phyloP scores from a whole-genome alignment of 306 rosid species.

The Pueraria montana region DNA sequence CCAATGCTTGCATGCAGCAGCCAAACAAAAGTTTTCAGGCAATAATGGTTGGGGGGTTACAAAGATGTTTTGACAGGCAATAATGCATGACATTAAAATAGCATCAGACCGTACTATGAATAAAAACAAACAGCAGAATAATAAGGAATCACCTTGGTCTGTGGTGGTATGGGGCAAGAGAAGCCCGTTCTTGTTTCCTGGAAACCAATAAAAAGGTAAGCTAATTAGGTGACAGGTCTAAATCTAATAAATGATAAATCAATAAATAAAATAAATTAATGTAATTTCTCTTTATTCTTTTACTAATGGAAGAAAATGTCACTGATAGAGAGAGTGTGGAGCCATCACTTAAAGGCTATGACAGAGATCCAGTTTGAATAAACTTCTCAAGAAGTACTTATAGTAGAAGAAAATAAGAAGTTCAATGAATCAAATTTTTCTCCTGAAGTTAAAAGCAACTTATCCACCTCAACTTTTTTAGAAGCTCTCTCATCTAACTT shows the following conservation, averaged over 20 bases:
- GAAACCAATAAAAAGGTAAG: conserved; percentile 14
- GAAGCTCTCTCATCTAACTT: not conserved
- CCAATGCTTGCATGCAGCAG: not conserved
- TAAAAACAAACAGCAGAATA: conserved; percentile 6
- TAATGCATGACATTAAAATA: not conserved
- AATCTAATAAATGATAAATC: conserved; percentile 7
- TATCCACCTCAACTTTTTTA: not conserved
- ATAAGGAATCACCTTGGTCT: conserved; percentile 69
- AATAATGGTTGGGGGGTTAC: not conserved
- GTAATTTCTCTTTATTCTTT: conserved; percentile 21
- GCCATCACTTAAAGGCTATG: conserved; percentile 9
- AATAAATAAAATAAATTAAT: not conserved
- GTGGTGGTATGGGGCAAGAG: conserved; percentile 90
- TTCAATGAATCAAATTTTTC: not conserved
- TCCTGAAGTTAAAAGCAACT: not conserved
- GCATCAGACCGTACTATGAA: conserved; percentile 1
- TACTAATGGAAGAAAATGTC: not conserved
- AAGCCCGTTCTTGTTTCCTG: conserved; percentile 94
- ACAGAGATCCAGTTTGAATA: not conserved
- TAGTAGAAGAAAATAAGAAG: not conserved
- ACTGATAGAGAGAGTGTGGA: not conserved
- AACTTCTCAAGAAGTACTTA: not conserved
- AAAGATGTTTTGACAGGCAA: conserved; percentile 29
- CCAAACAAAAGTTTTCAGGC: not conserved
- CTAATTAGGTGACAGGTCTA: not conserved